Base-by-base conservation (phyloP, 2,329 filamentous ascomycete species). In the Penicillium sp. region DNA sequence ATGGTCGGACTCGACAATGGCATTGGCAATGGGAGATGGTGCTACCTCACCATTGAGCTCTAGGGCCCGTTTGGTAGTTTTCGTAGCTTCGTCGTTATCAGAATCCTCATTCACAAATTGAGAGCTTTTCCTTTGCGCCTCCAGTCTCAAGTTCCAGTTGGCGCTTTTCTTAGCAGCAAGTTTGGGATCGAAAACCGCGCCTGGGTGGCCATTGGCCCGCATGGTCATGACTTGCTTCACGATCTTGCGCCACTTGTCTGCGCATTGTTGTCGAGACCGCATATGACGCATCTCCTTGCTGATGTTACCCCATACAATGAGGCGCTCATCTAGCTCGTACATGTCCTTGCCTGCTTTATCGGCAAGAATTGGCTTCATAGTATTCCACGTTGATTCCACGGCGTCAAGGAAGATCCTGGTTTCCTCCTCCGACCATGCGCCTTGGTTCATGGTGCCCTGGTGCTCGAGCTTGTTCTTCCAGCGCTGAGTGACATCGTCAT, bases 401-500 rank as follows among this genome's bases (percentile, higher is more conserved):
- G 64, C 65, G 5, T 68, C 49, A 19, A 69, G 58, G n/a, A 78
- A 66, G 9, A 53, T 49, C 5, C 41, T 48, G 6, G 68, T 49
- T 58, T 78, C 77, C 2, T 70, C 63, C n/a, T 64, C 65, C 3
- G 65, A 68, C 77, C 77, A 79, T 17, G 67, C 51, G 1, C 77
- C 77, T 17, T 50, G 57, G 6, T 68, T 70, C 68, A 73, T 72
- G 8, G 70, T 75, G 8, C 49, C 59, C 4, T 73, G 70, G 57
- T 77, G 70, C 55, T 75, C 68, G 6, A 79, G 68, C 42, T 69
- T 70, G 53, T 78, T 77, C 52, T 75, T 74, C 76, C 76, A 79
- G 36, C 76, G 65, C 59, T 78, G 76, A 6, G 71, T 71, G 21
- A 78, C 76, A 57, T 77, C 74, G 53, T 79, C 77, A 25, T 71